These are phyloP conservation scores for Alternaria sp. DNA, from an alignment of 2,329 filamentous ascomycete genomes.

Conservation along the genomic window DNA sequence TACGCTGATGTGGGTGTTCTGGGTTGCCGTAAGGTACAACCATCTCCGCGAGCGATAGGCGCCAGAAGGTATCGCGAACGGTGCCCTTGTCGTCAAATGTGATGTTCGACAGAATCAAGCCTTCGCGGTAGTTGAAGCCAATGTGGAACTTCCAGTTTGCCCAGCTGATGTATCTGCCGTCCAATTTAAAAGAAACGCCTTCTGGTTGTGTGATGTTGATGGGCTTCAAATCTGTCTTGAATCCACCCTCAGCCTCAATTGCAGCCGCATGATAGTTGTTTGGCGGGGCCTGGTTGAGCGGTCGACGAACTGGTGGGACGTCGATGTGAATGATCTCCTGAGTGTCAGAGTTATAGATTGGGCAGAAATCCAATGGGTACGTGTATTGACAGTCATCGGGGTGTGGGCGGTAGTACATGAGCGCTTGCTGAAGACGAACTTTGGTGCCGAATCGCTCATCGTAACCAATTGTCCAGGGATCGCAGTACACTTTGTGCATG, in stretches of 20 bases:
- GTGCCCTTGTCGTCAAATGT: constrained; percentile 84
- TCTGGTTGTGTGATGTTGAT: constrained; percentile 88
- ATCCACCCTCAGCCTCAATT: constrained; percentile 76
- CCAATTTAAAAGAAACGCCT: constrained; percentile 83
- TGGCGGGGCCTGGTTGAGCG: constrained; percentile 72
- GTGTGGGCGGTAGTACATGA: constrained; percentile 94
- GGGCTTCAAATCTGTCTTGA: constrained; percentile 79
- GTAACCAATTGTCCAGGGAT: constrained; percentile 95
- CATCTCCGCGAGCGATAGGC: constrained; percentile 90
- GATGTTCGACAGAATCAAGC: constrained; percentile 88
- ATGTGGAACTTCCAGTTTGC: constrained; percentile 94
- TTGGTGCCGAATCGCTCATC: constrained; percentile 85
- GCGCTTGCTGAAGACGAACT: constrained; percentile 83
- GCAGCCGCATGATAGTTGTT: constrained; percentile 81
- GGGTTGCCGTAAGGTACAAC: constrained; percentile 88
- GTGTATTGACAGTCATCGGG: constrained; percentile 88
- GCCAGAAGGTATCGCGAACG: constrained; percentile 82
- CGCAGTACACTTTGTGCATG: constrained; percentile 96
- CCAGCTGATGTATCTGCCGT: constrained; percentile 79
- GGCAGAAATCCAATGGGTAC: constrained; percentile 91
- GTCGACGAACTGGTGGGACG: constrained; percentile 77
- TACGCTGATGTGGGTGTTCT: constrained; percentile 79
- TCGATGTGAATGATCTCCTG: constrained; percentile 83
- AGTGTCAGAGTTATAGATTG: constrained; percentile 84
- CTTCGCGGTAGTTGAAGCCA: constrained; percentile 94